Evolutionary conservation across 768 basidiomycete species (phyloP).

Genomic region (Suillus occidentalis): DNA sequence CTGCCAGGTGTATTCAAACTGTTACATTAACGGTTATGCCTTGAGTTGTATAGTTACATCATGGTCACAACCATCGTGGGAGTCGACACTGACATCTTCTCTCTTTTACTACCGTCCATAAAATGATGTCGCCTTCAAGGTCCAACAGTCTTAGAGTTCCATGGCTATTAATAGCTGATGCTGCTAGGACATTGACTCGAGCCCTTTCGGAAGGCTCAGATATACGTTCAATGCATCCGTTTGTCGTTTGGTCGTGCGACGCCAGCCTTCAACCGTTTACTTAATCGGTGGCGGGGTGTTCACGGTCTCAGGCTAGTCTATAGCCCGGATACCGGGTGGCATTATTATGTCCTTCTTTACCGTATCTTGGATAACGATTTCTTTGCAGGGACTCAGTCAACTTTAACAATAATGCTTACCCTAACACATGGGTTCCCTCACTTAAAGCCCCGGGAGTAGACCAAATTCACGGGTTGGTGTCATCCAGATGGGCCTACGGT

Average conservation of each 20-base stretch:
- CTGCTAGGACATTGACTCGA: not conserved
- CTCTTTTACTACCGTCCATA: not conserved
- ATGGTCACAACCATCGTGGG: not conserved
- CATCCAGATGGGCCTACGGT: conserved; percentile 23
- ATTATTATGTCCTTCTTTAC: conserved; percentile 2
- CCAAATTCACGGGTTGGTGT: conserved; percentile 54
- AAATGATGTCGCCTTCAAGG: not conserved
- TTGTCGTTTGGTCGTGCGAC: not conserved
- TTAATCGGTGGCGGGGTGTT: not conserved
- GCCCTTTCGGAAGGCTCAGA: not conserved
- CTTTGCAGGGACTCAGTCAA: conserved; percentile 56
- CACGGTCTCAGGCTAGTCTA: not conserved
- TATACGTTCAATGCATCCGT: not conserved
- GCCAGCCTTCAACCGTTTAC: not conserved
- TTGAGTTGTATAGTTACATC: too few relatives aligned
- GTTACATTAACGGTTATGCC: too few relatives aligned
- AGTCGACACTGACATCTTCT: not conserved
- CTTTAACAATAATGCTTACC: conserved; percentile 70
- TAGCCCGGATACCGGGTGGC: not conserved
- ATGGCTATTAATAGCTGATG: not conserved
- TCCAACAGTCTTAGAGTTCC: not conserved
- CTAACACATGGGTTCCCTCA: conserved; percentile 79
- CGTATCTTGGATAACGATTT: not conserved
- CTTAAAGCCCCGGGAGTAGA: conserved; percentile 66
- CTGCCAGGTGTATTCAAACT: too few relatives aligned